Base-by-base conservation (phyloP, 495 filamentous ascomycete genomes). In the Aspergillus ellipticus region DNA sequence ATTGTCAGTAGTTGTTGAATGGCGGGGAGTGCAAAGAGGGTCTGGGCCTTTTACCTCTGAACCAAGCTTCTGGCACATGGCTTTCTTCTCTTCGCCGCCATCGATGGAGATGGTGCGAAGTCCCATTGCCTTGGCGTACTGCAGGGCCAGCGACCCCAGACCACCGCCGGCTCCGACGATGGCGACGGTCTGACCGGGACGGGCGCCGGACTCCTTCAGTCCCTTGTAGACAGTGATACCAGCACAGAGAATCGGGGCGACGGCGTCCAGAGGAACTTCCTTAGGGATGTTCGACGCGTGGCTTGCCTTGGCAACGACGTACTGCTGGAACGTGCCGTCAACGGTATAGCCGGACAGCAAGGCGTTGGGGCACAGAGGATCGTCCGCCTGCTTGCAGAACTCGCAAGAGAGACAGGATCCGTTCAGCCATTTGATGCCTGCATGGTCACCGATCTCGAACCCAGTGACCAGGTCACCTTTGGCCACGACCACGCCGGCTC, bases 141-240 rank as follows among this genome's bases (percentile, higher is more conserved):
- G 90, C 60, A 87, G 74, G 19, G 92, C 92, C 56, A 96, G 77
- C 57, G 82, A 85, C 17, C 92, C 92, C 22, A 96, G 78, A 16
- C 92, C 92, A 66, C 92, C 92, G 21, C 91, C 92, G 13, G 91
- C 92, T 56, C 92, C 92, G 49, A 94, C 90, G 58, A 96, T 87
- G 58, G 89, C 90, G 10, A 96, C 85, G 19, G 79, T 86, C 70
- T 95, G 82, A 29, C 92, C 92, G 0, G 90, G 83, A 2, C 81
- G 73, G 0, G 77, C 85, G 10, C 83, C 83, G 2, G 88, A 89
- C 68, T 94, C 89, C 74, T 96, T 96, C 48, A 96, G 68, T 13
- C 89, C 92, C 74, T 95, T 96, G 79, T 96, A 96, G 59, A 94
- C 91, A 19, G 92, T 96, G 66, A 96, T 85, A 68, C 91, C 91